Base-by-base conservation (phyloP, 148 eudicot species). In the Spergularia bocconei region DNA sequence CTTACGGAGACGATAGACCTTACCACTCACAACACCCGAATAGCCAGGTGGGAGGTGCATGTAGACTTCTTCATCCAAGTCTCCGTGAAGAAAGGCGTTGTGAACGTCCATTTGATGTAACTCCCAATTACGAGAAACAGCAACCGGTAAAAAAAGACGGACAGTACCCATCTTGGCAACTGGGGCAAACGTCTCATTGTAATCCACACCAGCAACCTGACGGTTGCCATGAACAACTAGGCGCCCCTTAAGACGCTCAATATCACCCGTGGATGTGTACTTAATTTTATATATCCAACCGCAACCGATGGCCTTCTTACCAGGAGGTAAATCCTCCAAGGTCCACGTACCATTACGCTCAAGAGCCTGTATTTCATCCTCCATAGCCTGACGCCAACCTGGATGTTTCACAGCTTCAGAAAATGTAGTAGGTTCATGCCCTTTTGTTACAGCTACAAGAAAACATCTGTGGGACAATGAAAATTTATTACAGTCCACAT, bases 311-410 rank as follows among this genome's bases (percentile, higher is more conserved):
- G 70, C 15, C 48, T 67, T 67, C 52, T 67, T 67, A 44, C 52
- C 12, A n/a, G 70, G 8, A 7, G 70, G 52, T 17, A 67, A 19
- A 13, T 39, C 52, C 53, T 47, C 23, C 4, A 67, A 44, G 14
- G 70, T 67, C 70, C 54, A 67, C 2, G 54, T 67, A 51, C 25
- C 52, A 67, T 67, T 67, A 3, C 54, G 54, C n/a, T 67, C 70
- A 1, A 67, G 53, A 8, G 69, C 69, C 9, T 65, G 50, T 3
- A 52, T 52, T 8, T 52, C 55, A 52, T 52, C 14, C 3, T 52
- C 3, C 55, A 52, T 52, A 0, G 55, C 55, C 9, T 52, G 14
- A 52, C 55, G 15, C 55, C 55, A 52, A 11, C 14, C 14, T 3
- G 55, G 13, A 11, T 11, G 14, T 3, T 52, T 13, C 55, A 52